Evolutionary conservation across 257 asterid species (phyloP).

Genomic region (Rehmannia glutinosa): DNA sequence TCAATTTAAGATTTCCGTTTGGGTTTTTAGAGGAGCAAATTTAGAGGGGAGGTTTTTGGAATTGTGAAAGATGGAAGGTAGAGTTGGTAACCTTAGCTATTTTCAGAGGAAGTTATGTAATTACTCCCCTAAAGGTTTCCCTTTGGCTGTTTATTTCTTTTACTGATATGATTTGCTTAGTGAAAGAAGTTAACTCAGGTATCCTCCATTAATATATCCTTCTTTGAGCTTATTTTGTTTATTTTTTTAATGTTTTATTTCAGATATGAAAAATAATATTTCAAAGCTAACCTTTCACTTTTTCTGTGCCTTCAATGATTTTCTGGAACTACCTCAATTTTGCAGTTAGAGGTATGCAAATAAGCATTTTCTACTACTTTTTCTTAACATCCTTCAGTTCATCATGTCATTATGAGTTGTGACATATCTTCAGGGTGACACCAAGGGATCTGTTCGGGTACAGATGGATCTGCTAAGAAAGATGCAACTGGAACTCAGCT

Average conservation of each 20-base stretch:
- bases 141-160: background rate
- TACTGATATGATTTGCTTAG: background rate
- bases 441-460: constrained; percentile 51
- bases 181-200: background rate
- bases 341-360: constrained; percentile 52
- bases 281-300: constrained; percentile 11
- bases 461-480: constrained; percentile 41
- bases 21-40: background rate
- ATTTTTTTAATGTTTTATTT: background rate
- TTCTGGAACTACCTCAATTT: constrained; percentile 16
- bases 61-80: background rate
- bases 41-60: background rate
- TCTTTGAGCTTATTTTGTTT: background rate
- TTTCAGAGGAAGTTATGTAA: background rate
- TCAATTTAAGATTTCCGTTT: background rate
- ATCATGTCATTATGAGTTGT: constrained; percentile 9
- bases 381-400: background rate
- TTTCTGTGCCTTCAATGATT: constrained; percentile 1
- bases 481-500: constrained; percentile 36
- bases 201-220: background rate
- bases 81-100: background rate
- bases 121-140: background rate
- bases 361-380: background rate
- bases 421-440: constrained; percentile 40
- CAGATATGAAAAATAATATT: background rate